A percentile compares a stretch with the other conserved stretches of the same genome.
Conservation (phyloP, 1,284 basidiomycete species). For the Microbotryum violaceum region DNA sequence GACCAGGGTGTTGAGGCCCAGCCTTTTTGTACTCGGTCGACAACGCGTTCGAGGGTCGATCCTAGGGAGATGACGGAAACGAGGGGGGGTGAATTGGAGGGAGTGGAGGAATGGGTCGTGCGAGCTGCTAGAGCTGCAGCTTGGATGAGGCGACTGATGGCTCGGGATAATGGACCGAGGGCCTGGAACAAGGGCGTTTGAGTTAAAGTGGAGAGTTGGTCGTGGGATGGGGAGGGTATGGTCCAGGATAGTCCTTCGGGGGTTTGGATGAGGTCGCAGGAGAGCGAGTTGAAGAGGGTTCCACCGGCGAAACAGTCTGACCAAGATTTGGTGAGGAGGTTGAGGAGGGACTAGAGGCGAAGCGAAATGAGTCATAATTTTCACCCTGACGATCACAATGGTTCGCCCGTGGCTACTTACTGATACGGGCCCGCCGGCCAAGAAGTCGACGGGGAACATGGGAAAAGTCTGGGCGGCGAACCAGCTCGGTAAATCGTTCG, state of each 20-base stretch:
- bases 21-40: constrained; percentile 7
- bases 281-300: constrained; percentile 26
- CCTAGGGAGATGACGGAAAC: constrained; percentile 8
- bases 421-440: constrained; percentile 6
- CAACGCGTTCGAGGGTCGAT: constrained; percentile 9
- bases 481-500: constrained; percentile 17
- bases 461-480: constrained; percentile 29
- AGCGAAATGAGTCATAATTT: too few species aligned
- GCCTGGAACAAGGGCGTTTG: constrained; percentile 5
- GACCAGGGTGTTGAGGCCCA: constrained; percentile 30
- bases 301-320: constrained; percentile 24
- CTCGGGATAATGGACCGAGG: constrained; percentile 30
- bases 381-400: too few species aligned
- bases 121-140: constrained; percentile 11
- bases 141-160: constrained; percentile 30
- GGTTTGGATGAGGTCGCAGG: constrained; percentile 15
- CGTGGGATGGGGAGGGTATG: constrained; percentile 19
- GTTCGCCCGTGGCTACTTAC: constrained; percentile 5
- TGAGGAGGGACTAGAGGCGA: constrained; percentile 8
- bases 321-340: constrained; percentile 11
- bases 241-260: constrained; percentile 21
- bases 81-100: constrained; percentile 2
- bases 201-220: constrained; percentile 5
- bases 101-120: background rate
- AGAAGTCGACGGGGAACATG: constrained; percentile 8